phyloP scores from a whole-genome alignment of 2,329 filamentous ascomycete genomes.

The Bimuria novae-zelandiae region DNA sequence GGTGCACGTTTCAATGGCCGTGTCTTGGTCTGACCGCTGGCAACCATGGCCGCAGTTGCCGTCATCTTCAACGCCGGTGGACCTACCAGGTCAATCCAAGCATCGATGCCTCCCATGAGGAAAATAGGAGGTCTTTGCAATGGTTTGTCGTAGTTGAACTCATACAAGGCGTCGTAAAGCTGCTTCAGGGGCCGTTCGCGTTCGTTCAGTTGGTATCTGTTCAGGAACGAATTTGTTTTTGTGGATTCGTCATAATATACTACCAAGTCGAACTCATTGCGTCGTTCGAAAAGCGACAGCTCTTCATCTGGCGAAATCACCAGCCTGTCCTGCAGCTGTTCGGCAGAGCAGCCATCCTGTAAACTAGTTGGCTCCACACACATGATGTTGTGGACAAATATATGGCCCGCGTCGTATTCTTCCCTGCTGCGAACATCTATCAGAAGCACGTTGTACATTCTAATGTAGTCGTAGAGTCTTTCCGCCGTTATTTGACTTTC shows the following conservation, averaged over 20 bases:
- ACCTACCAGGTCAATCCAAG: conserved; percentile 86
- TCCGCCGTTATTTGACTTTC: conserved; percentile 69
- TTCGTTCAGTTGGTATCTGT: conserved; percentile 50
- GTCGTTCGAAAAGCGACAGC: conserved; percentile 71
- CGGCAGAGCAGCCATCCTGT: conserved; percentile 68
- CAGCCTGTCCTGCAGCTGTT: conserved; percentile 69
- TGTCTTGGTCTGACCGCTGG: conserved; percentile 51
- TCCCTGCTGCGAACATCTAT: conserved; percentile 84
- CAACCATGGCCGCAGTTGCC: conserved; percentile 57
- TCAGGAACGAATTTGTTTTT: conserved; percentile 62
- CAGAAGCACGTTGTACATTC: conserved; percentile 70
- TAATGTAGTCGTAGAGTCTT: conserved; percentile 72
- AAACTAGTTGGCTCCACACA: conserved; percentile 86
- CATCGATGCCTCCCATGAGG: conserved; percentile 79
- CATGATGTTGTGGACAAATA: conserved; percentile 80
- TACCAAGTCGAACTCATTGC: conserved; percentile 79
- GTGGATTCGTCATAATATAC: conserved; percentile 85
- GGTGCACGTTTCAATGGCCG: conserved; percentile 58
- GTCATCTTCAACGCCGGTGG: conserved; percentile 64
- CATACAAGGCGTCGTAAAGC: conserved; percentile 77
- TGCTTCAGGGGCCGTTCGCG: conserved; percentile 63
- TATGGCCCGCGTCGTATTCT: conserved; percentile 86
- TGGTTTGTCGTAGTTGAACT: conserved; percentile 81
- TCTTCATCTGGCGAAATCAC: conserved; percentile 76
- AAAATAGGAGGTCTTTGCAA: conserved; percentile 76